Conservation (phyloP, 1,139 yeast genomes). For the Candida sp. region DNA sequence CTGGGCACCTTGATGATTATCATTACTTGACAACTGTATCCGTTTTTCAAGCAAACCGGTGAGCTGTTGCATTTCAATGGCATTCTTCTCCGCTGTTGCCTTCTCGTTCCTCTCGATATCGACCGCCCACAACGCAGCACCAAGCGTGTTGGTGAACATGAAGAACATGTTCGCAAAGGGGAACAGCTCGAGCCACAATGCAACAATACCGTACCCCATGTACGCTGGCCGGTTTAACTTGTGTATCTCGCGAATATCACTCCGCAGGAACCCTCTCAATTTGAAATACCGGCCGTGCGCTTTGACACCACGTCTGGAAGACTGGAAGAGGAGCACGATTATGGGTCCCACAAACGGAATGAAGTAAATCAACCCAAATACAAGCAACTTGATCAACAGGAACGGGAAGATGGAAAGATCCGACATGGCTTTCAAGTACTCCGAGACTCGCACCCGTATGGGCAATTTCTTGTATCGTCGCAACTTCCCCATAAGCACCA, state of each 20-base stretch:
- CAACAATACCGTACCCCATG: slow-evolving; percentile 60
- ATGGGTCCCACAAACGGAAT: slow-evolving; percentile 70
- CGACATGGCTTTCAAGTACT: slow-evolving; percentile 27
- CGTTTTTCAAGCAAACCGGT: background rate
- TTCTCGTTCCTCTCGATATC: slow-evolving; percentile 25
- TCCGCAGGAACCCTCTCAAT: slow-evolving; percentile 55
- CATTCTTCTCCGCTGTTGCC: background rate
- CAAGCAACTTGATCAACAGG: slow-evolving; percentile 27
- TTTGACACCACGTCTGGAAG: slow-evolving; percentile 61
- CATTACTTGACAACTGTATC: background rate
- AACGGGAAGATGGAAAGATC: slow-evolving; percentile 27
- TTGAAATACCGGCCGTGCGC: slow-evolving; percentile 65
- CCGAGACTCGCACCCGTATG: slow-evolving; percentile 27
- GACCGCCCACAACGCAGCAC: slow-evolving; percentile 77
- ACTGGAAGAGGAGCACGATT: slow-evolving; percentile 54
- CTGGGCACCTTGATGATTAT: background rate
- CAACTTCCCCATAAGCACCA: slow-evolving; percentile 47
- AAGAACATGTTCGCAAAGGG: slow-evolving; percentile 67
- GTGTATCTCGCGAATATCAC: slow-evolving; percentile 36
- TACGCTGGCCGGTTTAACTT: slow-evolving; percentile 35
- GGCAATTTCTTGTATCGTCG: slow-evolving; percentile 32
- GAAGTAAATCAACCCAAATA: slow-evolving; percentile 44
- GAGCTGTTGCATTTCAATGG: background rate
- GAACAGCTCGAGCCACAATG: slow-evolving; percentile 60
- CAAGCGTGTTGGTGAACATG: slow-evolving; percentile 67